Conservation (phyloP, 768 basidiomycete species). For the Suillus luteus region DNA sequence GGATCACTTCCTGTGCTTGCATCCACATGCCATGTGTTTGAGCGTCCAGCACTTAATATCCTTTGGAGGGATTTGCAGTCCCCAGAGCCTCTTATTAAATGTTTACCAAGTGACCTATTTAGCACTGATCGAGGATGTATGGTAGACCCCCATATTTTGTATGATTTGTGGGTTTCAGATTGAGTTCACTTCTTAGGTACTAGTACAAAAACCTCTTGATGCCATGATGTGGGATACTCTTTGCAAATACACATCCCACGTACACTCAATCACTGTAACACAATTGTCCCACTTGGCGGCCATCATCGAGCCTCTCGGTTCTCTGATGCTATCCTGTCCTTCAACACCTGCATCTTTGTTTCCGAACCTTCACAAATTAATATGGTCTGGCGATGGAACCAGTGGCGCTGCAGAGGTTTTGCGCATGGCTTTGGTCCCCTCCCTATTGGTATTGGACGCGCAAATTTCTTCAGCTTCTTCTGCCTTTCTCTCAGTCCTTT, state of each 20-base stretch:
- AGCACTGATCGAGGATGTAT: neutral
- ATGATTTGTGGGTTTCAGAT: neutral
- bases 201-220: neutral
- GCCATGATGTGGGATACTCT: slow-evolving; percentile 22
- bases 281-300: neutral
- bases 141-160: neutral
- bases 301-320: neutral
- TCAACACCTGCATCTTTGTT: slow-evolving; percentile 23
- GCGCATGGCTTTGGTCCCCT: slow-evolving; percentile 26
- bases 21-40: slow-evolving; percentile 26
- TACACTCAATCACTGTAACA: slow-evolving; percentile 21
- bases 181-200: neutral
- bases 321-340: slow-evolving; percentile 18
- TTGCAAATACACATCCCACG: slow-evolving; percentile 20
- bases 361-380: slow-evolving; percentile 23
- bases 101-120: slow-evolving; percentile 2
- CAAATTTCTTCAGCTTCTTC: neutral
- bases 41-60: slow-evolving; percentile 27
- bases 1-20: slow-evolving; percentile 24
- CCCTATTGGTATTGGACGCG: slow-evolving; percentile 9
- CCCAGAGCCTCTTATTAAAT: slow-evolving; percentile 21
- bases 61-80: slow-evolving; percentile 28
- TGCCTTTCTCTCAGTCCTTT: neutral
- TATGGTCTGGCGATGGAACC: slow-evolving; percentile 27
- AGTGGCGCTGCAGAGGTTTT: slow-evolving; percentile 22